A percentile compares a stretch with the other conserved stretches of the same genome.
Conservation (phyloP, 371 early-diverging fungal genomes). For the Mucor mucedo region DNA sequence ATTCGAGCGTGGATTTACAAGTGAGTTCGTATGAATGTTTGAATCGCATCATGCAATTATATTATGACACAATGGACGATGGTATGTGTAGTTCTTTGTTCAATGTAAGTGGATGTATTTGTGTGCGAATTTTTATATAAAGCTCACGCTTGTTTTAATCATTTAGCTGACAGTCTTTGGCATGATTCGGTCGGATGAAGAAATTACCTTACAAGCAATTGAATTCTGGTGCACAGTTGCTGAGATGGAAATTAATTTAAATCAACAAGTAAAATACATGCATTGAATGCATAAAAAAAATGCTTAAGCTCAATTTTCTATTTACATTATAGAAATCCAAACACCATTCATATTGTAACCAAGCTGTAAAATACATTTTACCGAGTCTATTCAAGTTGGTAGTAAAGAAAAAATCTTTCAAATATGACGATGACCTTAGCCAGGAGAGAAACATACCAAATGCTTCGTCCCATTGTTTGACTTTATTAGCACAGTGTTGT, state of each 20-base stretch:
- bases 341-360: background rate
- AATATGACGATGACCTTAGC: too few relatives aligned
- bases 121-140: too few relatives aligned
- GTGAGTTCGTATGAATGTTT: constrained; percentile 10
- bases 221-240: constrained; percentile 13
- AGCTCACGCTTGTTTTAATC: background rate
- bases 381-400: background rate
- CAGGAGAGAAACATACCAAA: too few relatives aligned
- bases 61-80: constrained; percentile 8
- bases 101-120: background rate
- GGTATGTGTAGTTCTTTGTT: constrained; percentile 10
- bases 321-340: background rate
- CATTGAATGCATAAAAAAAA: too few relatives aligned
- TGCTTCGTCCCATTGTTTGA: too few relatives aligned
- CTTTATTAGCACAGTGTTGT: background rate
- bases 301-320: too few relatives aligned
- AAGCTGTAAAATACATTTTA: background rate
- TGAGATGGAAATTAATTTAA: constrained; percentile 5
- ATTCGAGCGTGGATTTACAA: constrained; percentile 1
- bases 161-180: constrained; percentile 10
- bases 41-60: background rate
- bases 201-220: constrained; percentile 3
- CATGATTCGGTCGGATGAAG: background rate
- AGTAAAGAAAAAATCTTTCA: too few relatives aligned
- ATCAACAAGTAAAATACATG: background rate